These are phyloP conservation scores for Trifolium fragiferum DNA, from an alignment of 306 rosid genomes.

Conservation along the genomic window DNA sequence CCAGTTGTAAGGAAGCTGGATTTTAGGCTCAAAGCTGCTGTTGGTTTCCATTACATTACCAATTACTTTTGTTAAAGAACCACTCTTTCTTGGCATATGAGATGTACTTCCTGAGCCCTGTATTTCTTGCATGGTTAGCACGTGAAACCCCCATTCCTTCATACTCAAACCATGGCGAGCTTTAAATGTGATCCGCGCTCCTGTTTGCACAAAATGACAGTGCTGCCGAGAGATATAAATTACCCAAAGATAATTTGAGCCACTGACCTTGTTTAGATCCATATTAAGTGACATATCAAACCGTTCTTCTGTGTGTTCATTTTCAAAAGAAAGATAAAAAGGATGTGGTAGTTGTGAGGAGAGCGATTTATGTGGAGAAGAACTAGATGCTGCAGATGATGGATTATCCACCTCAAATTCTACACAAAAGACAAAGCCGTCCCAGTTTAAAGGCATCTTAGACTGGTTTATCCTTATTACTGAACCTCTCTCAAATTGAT, in stretches of 20 bases:
- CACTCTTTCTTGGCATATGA: no score
- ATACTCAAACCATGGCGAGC: neutral
- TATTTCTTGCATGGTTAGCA: neutral
- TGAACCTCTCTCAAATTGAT: neutral
- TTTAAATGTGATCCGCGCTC: constrained; percentile 28
- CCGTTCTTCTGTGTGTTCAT: neutral
- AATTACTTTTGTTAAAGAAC: no score
- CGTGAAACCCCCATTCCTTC: neutral
- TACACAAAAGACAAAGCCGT: constrained; percentile 22
- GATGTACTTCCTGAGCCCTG: neutral
- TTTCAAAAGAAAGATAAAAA: constrained; percentile 30
- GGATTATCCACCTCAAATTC: neutral
- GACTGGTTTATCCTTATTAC: neutral
- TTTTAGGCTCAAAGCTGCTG: neutral
- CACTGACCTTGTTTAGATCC: neutral
- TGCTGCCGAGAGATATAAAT: constrained; percentile 5
- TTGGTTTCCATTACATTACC: neutral
- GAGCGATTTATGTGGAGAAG: neutral
- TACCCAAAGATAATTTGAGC: neutral
- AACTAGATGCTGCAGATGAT: no score
- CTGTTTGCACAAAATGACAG: constrained; percentile 35
- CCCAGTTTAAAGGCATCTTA: neutral
- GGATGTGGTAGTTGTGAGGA: neutral
- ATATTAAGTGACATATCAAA: neutral
- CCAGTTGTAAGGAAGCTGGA: constrained; percentile 23